A percentile compares a stretch with the other conserved stretches of the same genome.
These are phyloP conservation scores for Mrakia gelida DNA, from an alignment of 768 basidiomycete species.

Conservation along the genomic window DNA sequence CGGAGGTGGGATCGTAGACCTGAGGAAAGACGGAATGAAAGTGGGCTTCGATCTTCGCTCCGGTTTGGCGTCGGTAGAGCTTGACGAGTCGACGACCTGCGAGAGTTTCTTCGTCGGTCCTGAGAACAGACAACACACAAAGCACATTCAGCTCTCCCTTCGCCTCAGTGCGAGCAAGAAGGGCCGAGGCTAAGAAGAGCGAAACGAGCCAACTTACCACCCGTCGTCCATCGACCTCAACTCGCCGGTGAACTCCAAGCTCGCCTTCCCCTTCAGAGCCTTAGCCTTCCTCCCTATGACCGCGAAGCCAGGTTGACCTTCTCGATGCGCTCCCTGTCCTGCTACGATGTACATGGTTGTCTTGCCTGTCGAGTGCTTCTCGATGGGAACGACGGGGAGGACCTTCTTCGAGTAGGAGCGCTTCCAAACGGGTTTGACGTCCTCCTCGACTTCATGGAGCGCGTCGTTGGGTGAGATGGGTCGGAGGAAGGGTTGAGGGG, in stretches of 20 bases:
- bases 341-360: slow-evolving; percentile 9
- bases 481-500: not conserved
- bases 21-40: not conserved
- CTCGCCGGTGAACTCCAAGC: not conserved
- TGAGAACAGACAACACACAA: not conserved
- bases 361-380: not conserved
- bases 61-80: slow-evolving; percentile 17
- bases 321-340: slow-evolving; percentile 10
- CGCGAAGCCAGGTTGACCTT: slow-evolving; percentile 15
- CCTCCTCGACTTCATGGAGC: not conserved
- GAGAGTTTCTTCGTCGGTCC: not conserved
- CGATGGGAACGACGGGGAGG: not conserved
- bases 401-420: not conserved
- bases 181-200: not conserved
- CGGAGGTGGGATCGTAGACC: not conserved
- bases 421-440: not conserved
- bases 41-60: slow-evolving; percentile 7
- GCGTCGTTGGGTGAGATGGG: not conserved
- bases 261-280: not conserved
- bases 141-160: not conserved
- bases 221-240: not conserved
- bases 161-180: not conserved
- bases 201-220: not conserved
- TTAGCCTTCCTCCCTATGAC: not conserved
- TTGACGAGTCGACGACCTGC: slow-evolving; percentile 21